Percentiles rank a stretch among this genome's conserved stretches.
These are phyloP conservation scores for Takakia lepidozioides DNA, from an alignment of 225 moss, liverwort and hornwort species.

Conservation along the genomic window DNA sequence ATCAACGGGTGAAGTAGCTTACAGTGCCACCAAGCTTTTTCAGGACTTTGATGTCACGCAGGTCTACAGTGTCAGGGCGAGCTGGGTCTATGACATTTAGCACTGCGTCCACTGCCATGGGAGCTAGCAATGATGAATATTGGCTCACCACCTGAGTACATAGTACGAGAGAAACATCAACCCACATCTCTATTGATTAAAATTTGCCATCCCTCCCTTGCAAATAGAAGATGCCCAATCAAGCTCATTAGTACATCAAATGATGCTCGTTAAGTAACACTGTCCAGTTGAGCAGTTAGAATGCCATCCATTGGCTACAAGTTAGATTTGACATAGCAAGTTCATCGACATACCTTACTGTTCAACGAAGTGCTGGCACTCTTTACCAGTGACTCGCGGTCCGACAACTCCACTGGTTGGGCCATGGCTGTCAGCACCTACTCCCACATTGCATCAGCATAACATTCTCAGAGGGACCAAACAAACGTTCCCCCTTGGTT, in stretches of 20 bases:
- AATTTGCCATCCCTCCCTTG: too few species aligned
- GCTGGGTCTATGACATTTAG: conserved; percentile 71
- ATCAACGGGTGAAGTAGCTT: conserved; percentile 11
- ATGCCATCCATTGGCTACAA: too few species aligned
- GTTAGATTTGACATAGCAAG: too few species aligned
- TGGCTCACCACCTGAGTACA: conserved; percentile 83
- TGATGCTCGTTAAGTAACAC: too few species aligned
- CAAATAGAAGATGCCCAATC: too few species aligned
- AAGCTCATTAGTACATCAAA: too few species aligned
- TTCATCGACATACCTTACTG: conserved; percentile 86
- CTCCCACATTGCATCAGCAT: conserved; percentile 50
- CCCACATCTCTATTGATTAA: too few species aligned
- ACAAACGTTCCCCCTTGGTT: too few species aligned
- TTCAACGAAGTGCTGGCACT: conserved; percentile 96
- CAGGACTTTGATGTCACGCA: conserved; percentile 91
- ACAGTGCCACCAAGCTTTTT: conserved; percentile 95
- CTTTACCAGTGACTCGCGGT: conserved; percentile 76
- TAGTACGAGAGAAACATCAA: too few species aligned
- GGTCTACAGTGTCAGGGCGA: conserved; percentile 71
- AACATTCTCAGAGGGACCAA: conserved; percentile 76
- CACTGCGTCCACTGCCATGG: conserved; percentile 92
- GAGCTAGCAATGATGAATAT: conserved; percentile 84
- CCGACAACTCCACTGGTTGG: conserved; percentile 80
- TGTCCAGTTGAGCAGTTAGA: too few species aligned
- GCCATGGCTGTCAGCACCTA: conserved; percentile 88